Base-by-base conservation (phyloP, 2,329 filamentous ascomycete species). In the Didymella sp. region DNA sequence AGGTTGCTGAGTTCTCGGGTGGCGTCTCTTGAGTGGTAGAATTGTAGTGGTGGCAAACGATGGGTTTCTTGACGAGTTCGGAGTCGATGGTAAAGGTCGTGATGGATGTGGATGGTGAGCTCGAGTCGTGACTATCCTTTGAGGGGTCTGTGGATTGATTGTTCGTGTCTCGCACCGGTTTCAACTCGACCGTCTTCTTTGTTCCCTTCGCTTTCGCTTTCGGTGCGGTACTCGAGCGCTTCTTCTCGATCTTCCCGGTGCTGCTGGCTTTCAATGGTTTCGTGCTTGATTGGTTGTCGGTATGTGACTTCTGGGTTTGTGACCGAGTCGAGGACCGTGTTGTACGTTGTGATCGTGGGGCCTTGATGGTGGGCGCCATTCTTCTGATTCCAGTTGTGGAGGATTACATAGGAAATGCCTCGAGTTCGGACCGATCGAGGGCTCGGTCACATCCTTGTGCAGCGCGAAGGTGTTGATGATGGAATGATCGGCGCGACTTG, bases 11-110 rank as follows among this genome's bases (percentile, higher is more conserved):
- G 28, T 0, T 28, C 9, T 27, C n/a, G 13, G 3, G 21, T 13
- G 33, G 2, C 4, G 19, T 25, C 7, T 33, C 27, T 11, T 52
- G 2, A 12, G 42, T 30, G 9, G 49, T 15, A 0, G 56, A 22
- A 0, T 35, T 22, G 48, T 72, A 72, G 7, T 50, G 33, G 6
- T 69, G 61, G 53, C 66, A 70, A 44, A 54, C 40, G 9, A 71
- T 58, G 2, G 67, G 61, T 3, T 57, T 67, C n/a, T 69, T 71
- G 30, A 69, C 3, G 1, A 60, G 54, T 2, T 46, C 24, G 31
- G 65, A 60, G 3, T 37, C 51, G 30, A 70, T 63, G 41, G 51
- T 62, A 9, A 64, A 24, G 15, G 12, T 50, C 3, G 42, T 59
- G 9, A 30, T 15, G 7, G 33, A 2, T 7, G 33, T 6, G 15